Base-by-base conservation (phyloP, 768 basidiomycete genomes). In the Tricholomella constricta region DNA sequence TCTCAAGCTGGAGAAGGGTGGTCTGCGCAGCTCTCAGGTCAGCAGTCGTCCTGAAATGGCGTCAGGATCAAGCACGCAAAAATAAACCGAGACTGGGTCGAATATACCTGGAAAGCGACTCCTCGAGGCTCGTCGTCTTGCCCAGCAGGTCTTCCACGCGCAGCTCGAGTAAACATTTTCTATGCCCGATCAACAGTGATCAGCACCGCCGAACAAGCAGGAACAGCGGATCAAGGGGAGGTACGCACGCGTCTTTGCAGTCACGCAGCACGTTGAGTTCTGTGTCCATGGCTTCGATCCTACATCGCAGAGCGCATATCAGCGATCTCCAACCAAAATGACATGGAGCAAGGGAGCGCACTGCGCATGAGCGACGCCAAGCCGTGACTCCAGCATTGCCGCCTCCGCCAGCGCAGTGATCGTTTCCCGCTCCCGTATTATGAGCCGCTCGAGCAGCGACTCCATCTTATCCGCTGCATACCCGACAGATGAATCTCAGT, bases 361-460 rank as follows among this genome's bases (percentile, higher is more conserved):
- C 48, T 14, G 29, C 5, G 29, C 19, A 12, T 53, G 57, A 4
- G 62, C 60, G n/a, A 54, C 54, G 1, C 53, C 48, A n/a, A 66
- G 49, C 32, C 64, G 56, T 6, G 55, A 53, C 51, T 70, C 62
- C 3, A 62, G 5, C 15, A 36, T 45, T 1, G 65, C 64, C 2
- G 67, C 61, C 19, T 57, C 58, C 1, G 66, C 59, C 0, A 69
- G 58, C 1, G 55, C 56, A 32, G 62, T 65, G 10, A 70, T 45
- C 9, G 65, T 49, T 34, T 72, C 70, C 14, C 54, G 49, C 48
- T 76, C 73, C n/a, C 66, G 55, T 10, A 52, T 54, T 6, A 59
- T 45, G 11, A 75, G 46, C 8, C 61, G 54, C 6, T 61, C 62
- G 2, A 62, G 56, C 6, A 72, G 42, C 6, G 61, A 55, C 12